Evolutionary conservation across 805 yeast genomes (phyloP), one percentile per base, ranked within the genome.

Genomic region (Candida maris): DNA sequence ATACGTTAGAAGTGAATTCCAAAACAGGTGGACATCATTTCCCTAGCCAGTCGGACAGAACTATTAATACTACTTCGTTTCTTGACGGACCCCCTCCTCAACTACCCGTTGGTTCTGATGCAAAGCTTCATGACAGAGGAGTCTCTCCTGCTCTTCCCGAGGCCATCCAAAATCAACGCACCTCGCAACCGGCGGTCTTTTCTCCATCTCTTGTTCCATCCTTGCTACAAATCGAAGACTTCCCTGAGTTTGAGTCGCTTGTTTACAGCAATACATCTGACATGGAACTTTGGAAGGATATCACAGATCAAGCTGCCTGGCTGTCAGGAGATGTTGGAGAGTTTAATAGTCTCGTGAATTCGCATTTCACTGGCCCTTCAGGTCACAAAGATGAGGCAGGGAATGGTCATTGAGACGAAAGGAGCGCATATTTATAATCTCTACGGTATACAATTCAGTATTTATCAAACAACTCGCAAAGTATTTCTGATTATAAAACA

Each of bases 271-370:
- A 63, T n/a, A 57, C 63, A 13, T 54, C 60, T 3, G 81, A 76
- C 44, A 56, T 64, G 33, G 71, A 80, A 42, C 60, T 84, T 21
- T 84, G 94, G 94, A 79, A 76, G 51, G 89, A 83, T 44, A 79
- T 84, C 37, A 77, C 88, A 0, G 75, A 73, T 49, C 86, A 82
- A 49, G 89, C 89, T 0, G 79, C 75, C 46, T 84, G 94, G 94
- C 58, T 84, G 38, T 51, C 59, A 2, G 73, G 72, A 38, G 75
- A 67, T 30, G 60, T 57, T 13, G 62, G 64, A 15, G 73, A 67
- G 31, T 58, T 69, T 27, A 45, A 43, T 26, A 38, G 47, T 14
- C 37, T 54, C 16, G 44, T 49, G 9, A 37, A 41, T 10, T 19
- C 25, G 12, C 19, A 28, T n/a, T 25, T 12, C 28, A 19, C 26